A percentile compares a stretch with the other conserved stretches of the same genome.
Conservation (phyloP, 768 basidiomycete genomes). For the Gloeopeniophorella convolvens region DNA sequence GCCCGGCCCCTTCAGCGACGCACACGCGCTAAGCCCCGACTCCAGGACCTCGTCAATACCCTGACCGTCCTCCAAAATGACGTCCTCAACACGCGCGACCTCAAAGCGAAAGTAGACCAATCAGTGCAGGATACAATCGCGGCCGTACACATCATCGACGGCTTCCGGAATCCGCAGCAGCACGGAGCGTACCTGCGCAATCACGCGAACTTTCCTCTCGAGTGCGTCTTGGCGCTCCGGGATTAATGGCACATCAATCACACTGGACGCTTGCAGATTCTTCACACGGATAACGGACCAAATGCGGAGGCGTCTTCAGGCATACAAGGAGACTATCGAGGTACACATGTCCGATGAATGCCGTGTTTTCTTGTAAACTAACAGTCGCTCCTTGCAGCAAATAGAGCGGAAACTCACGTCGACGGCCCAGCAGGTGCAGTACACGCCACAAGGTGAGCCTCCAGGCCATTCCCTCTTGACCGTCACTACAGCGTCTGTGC, state of each 20-base stretch:
- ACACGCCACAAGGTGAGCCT: conserved; percentile 67
- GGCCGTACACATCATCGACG: conserved; percentile 71
- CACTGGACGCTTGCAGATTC: conserved; percentile 38
- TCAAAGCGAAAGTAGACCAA: conserved; percentile 70
- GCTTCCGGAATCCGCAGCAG: conserved; percentile 68
- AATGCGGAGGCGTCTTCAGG: conserved; percentile 63
- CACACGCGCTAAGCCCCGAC: neutral
- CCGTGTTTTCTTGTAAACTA: neutral
- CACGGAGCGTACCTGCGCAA: conserved; percentile 66
- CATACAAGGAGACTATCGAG: conserved; percentile 80
- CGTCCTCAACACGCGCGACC: conserved; percentile 55
- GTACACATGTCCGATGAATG: conserved; percentile 30
- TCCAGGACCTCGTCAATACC: conserved; percentile 58
- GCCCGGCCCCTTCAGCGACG: neutral
- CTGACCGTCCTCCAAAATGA: conserved; percentile 62
- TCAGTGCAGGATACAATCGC: conserved; percentile 76
- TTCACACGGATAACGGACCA: conserved; percentile 67
- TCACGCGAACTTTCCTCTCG: conserved; percentile 74
- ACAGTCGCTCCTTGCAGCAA: conserved; percentile 40
- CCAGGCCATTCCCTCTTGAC: neutral
- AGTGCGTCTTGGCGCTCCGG: conserved; percentile 40
- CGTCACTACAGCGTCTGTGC: neutral
- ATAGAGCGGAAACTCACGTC: conserved; percentile 78
- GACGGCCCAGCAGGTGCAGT: conserved; percentile 53
- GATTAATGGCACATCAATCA: neutral